Evolutionary conservation across 768 basidiomycete species (phyloP), one percentile per base, ranked within the genome.

Genomic region (Hericium alpestre): DNA sequence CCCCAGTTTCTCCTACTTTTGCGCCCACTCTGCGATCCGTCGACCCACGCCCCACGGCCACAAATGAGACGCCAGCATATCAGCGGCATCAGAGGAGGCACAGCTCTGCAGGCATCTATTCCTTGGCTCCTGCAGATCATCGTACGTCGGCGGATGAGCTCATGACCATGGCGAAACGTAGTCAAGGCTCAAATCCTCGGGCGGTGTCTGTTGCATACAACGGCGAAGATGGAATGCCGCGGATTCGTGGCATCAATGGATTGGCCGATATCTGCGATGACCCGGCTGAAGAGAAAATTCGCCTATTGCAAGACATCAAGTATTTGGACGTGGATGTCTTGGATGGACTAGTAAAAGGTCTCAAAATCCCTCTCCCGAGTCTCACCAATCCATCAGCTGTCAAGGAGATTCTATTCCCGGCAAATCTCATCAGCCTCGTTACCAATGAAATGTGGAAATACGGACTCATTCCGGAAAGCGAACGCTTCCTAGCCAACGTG

Each of bases 381-480:
- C 74, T 91, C 47, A 87, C 87, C 49, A 95, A 89, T 65, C 90
- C 93, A 1, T 90, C 93, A n/a, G 84, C 87, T 18, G 85, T 92
- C 60, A 97, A 97, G 72, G 96, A 99, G 70, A 93, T 99, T 55
- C 78, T 99, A 43, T 99, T 99, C 85, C 96, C 96, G 11, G 94
- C 96, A 23, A 97, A 98, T 70, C 81, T 99, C 58, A 98, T 99
- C 72, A 92, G 90, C 67, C 75, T 98, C 50, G 86, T 96, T 62
- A 95, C 93, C n/a, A 99, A 99, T 70, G 96, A 98, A 72, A 99
- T 99, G 96, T 98, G 96, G 96, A 97, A 96, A 72, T 93, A 95
- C 65, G 93, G 94, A 51, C 82, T 99, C 62, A 97, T 98, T 63
- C 79, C 84, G 15, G 96, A 99, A 72, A 95, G 93, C 73, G 96